phyloP scores from a whole-genome alignment of 768 basidiomycete genomes.

The Suillus subaureus region DNA sequence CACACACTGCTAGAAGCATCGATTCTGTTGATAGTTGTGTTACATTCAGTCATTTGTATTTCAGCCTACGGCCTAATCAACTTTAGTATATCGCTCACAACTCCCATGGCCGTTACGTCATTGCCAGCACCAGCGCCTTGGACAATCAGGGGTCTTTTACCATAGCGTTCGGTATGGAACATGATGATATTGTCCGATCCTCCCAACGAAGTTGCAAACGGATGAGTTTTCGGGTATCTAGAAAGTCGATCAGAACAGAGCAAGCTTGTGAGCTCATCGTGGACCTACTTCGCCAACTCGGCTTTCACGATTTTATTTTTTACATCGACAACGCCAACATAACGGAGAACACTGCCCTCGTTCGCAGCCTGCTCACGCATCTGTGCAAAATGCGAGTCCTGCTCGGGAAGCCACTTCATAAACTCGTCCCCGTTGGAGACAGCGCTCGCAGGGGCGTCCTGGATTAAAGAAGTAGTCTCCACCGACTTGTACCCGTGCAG shows the following conservation, averaged over 20 bases:
- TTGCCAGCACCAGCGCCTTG: slow-evolving; percentile 98
- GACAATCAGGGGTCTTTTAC: slow-evolving; percentile 84
- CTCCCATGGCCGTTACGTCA: slow-evolving; percentile 98
- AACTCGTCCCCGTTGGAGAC: slow-evolving; percentile 82
- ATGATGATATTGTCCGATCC: slow-evolving; percentile 98
- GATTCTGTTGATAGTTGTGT: not conserved
- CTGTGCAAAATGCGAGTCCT: slow-evolving; percentile 76
- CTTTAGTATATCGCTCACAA: slow-evolving; percentile 83
- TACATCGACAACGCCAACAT: slow-evolving; percentile 93
- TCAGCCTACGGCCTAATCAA: slow-evolving; percentile 28
- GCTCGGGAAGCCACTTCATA: slow-evolving; percentile 74
- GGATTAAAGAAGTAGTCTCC: slow-evolving; percentile 83
- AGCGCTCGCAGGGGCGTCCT: slow-evolving; percentile 60
- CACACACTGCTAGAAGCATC: not conserved
- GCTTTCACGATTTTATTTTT: slow-evolving; percentile 73
- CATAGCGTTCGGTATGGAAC: slow-evolving; percentile 94
- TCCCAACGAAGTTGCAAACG: slow-evolving; percentile 93
- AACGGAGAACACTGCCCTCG: slow-evolving; percentile 86
- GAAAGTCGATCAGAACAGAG: slow-evolving; percentile 3
- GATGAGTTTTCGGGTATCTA: slow-evolving; percentile 88
- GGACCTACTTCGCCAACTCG: slow-evolving; percentile 81
- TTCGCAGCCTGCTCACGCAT: slow-evolving; percentile 76
- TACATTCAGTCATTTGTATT: slow-evolving; percentile 9
- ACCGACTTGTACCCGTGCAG: slow-evolving; percentile 83
- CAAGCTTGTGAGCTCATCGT: not conserved